Evolutionary conservation across 1,284 basidiomycete species (phyloP).

Genomic region (Termitomyces sp.): DNA sequence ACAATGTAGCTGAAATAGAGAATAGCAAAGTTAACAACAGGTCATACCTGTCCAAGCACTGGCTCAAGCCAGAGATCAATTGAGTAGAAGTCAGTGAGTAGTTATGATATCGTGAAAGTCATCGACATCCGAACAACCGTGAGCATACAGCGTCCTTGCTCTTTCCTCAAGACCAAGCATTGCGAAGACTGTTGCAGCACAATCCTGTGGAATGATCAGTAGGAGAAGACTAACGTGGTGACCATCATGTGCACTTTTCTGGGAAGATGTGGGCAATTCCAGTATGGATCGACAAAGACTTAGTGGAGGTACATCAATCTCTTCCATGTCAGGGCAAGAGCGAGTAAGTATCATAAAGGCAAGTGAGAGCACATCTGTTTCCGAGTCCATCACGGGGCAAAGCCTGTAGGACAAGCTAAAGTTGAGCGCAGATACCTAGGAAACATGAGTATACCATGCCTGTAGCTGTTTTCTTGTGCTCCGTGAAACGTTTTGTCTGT

Average conservation of each 20-base stretch:
- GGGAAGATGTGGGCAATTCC: constrained; percentile 16
- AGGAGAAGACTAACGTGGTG: not conserved
- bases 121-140: too few relatives aligned
- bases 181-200: not conserved
- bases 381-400: too few relatives aligned
- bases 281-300: not conserved
- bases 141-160: not conserved
- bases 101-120: not conserved
- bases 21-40: too few relatives aligned
- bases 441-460: too few relatives aligned
- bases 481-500: too few relatives aligned
- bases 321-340: not conserved
- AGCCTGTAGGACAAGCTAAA: too few relatives aligned
- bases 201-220: too few relatives aligned
- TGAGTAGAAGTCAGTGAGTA: not conserved
- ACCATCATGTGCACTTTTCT: constrained; percentile 3
- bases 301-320: not conserved
- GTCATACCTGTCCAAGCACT: not conserved
- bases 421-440: too few relatives aligned
- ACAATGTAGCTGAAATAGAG: too few relatives aligned
- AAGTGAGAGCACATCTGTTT: too few relatives aligned
- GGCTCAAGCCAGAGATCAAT: not conserved
- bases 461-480: too few relatives aligned
- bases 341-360: too few relatives aligned
- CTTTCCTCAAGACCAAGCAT: not conserved